Percentiles rank a stretch among this genome's conserved stretches.
Conservation (phyloP, 306 rosid species). For the Cicer cuneatum region DNA sequence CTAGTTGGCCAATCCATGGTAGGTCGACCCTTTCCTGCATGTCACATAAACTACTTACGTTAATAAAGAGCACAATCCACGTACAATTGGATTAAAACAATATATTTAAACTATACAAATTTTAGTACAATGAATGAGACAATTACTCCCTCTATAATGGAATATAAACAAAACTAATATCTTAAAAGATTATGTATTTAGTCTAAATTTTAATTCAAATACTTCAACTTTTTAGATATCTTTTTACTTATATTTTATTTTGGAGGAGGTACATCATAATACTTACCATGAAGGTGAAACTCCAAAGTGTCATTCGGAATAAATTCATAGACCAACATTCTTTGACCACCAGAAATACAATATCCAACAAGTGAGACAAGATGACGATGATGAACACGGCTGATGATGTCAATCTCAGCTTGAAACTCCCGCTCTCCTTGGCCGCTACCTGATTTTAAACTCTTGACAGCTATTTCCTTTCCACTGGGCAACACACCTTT, state of each 20-base stretch:
- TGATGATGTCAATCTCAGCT: constrained; percentile 87
- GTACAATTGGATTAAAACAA: not conserved
- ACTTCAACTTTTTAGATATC: too few species aligned
- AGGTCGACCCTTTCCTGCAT: constrained; percentile 61
- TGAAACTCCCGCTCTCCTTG: constrained; percentile 86
- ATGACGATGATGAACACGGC: constrained; percentile 88
- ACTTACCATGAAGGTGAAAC: constrained; percentile 68
- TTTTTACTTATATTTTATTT: too few species aligned
- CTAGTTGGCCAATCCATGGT: constrained; percentile 81
- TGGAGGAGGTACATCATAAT: not conserved
- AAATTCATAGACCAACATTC: constrained; percentile 86
- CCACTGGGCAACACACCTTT: constrained; percentile 81
- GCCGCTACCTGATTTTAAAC: constrained; percentile 71
- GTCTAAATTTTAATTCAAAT: too few species aligned
- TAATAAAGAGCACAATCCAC: not conserved
- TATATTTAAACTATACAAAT: not conserved
- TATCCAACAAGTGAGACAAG: constrained; percentile 85
- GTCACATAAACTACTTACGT: not conserved
- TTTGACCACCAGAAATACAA: constrained; percentile 69
- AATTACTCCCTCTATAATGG: not conserved
- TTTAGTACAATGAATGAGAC: too few species aligned
- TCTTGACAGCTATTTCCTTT: constrained; percentile 84
- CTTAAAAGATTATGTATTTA: too few species aligned
- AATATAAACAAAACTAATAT: too few species aligned
- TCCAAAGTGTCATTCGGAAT: constrained; percentile 68